Base-by-base conservation (phyloP, 2,329 filamentous ascomycete genomes). In the Aspergillus ibericus region DNA sequence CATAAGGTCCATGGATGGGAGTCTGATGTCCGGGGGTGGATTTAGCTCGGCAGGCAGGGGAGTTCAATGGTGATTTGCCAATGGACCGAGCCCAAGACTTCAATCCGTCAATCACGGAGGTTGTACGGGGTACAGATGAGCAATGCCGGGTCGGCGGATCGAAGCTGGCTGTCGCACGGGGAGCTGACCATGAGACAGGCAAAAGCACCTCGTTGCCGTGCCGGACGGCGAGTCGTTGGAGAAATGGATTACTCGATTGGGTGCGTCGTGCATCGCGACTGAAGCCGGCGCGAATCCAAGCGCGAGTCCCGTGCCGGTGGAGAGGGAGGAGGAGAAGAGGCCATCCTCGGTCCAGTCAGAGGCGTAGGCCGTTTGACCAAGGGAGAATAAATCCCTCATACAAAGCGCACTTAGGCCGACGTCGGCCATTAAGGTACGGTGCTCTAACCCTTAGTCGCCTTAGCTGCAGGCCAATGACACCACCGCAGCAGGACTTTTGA, bases 321-420 rank as follows among this genome's bases (percentile, higher is more conserved):
- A 53, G 42, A 47, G 42, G 42, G 44, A 12, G 44, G 25, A n/a
- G 44, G 27, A 29, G 44, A 29, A 20, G 18, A 42, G 20, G 18
- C 38, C 48, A 34, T 35, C 8, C 20, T 38, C 15, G 18, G 49
- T 25, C 35, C 34, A 53, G 50, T 40, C 22, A 36, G 44, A 22
- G 42, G 34, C 47, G 27, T 32, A 18, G n/a, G 15, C 16, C 22
- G n/a, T n/a, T 36, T 34, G 42, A 47, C 42, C 36, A 18, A 48
- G 25, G 47, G 52, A 32, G 58, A 62, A 56, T 58, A 64, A 67
- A 66, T 66, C 58, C 65, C 65, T 66, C 65, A 66, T 67, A 66
- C 56, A 63, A 62, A 61, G 27, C 16, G 29, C 15, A 16, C 36
- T 42, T 13, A 27, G 44, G 58, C 58, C 60, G 55, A 50, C 48